Evolutionary conservation across 768 basidiomycete genomes (phyloP).

Genomic region (Ramaria sp.): DNA sequence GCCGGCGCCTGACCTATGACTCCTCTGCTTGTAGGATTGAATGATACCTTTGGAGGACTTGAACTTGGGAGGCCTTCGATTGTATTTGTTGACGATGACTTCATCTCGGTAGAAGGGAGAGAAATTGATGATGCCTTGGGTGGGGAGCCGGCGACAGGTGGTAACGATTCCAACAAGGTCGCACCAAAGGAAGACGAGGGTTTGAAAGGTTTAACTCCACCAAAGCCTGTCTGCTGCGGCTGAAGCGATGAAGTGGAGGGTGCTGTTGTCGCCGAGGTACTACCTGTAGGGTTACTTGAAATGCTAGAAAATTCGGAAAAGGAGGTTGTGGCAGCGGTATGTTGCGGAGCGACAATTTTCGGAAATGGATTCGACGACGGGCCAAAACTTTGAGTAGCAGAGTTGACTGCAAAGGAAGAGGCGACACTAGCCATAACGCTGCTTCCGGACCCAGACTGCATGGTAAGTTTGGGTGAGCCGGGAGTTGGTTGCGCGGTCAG

Average conservation of each 20-base stretch:
- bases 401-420: conserved; percentile 46
- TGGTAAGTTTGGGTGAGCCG: conserved; percentile 15
- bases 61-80: not conserved
- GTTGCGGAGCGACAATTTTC: conserved; percentile 13
- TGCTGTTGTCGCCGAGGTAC: conserved; percentile 20
- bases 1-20: conserved; percentile 15
- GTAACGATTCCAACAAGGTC: conserved; percentile 59
- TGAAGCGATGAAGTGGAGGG: conserved; percentile 28
- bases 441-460: conserved; percentile 28
- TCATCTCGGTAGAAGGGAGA: conserved; percentile 12
- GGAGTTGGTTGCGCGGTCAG: not conserved
- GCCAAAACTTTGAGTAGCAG: not conserved
- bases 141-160: conserved; percentile 47
- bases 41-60: not conserved
- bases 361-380: conserved; percentile 9
- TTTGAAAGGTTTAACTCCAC: conserved; percentile 71
- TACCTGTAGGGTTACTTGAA: conserved; percentile 42
- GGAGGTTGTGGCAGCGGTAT: conserved; percentile 24
- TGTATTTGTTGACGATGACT: not conserved
- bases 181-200: conserved; percentile 75
- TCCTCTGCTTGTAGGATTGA: not conserved
- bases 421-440: conserved; percentile 59
- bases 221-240: conserved; percentile 39
- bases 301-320: conserved; percentile 38
- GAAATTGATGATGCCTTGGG: conserved; percentile 38